These are phyloP conservation scores for Sclerotinia sclerotiorum DNA, from an alignment of 2,329 filamentous ascomycete species.

Conservation along the genomic window DNA sequence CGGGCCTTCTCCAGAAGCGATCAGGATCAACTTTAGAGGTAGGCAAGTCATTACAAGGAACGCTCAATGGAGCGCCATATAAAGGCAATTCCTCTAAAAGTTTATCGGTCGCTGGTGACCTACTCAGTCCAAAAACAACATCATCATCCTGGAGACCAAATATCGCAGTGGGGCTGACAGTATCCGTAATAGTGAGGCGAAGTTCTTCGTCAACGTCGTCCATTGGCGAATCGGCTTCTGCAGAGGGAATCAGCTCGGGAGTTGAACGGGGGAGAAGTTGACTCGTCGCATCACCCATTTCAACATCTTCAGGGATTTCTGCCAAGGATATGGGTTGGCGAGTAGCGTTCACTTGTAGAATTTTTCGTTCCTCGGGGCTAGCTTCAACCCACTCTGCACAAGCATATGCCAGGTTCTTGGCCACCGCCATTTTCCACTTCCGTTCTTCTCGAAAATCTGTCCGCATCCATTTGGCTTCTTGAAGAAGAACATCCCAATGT, in stretches of 20 bases:
- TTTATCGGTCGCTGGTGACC: slow-evolving; percentile 72
- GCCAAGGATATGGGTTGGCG: slow-evolving; percentile 43
- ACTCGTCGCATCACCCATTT: slow-evolving; percentile 38
- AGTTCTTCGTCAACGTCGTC: slow-evolving; percentile 45
- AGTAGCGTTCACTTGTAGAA: slow-evolving; percentile 67
- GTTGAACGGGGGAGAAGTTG: slow-evolving; percentile 50
- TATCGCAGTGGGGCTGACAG: slow-evolving; percentile 70
- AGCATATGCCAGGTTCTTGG: slow-evolving; percentile 75
- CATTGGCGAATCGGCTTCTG: slow-evolving; percentile 57
- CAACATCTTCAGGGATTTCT: slow-evolving; percentile 38
- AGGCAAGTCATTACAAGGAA: slow-evolving; percentile 57
- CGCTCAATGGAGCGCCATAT: slow-evolving; percentile 65
- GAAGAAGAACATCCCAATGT: slow-evolving; percentile 82
- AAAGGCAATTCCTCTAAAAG: slow-evolving; percentile 79
- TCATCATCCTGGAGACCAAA: slow-evolving; percentile 82
- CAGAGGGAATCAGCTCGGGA: slow-evolving; percentile 66
- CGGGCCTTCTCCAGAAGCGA: slow-evolving; percentile 70
- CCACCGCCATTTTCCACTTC: slow-evolving; percentile 86
- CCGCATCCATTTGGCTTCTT: slow-evolving; percentile 97
- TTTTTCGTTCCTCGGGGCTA: slow-evolving; percentile 59
- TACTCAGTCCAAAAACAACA: slow-evolving; percentile 74
- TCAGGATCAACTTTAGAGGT: slow-evolving; percentile 64
- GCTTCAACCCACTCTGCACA: slow-evolving; percentile 81
- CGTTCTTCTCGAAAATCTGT: slow-evolving; percentile 93
- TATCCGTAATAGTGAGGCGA: slow-evolving; percentile 41